These are phyloP conservation scores for Suillus lakei DNA, from an alignment of 768 basidiomycete species.

Conservation along the genomic window DNA sequence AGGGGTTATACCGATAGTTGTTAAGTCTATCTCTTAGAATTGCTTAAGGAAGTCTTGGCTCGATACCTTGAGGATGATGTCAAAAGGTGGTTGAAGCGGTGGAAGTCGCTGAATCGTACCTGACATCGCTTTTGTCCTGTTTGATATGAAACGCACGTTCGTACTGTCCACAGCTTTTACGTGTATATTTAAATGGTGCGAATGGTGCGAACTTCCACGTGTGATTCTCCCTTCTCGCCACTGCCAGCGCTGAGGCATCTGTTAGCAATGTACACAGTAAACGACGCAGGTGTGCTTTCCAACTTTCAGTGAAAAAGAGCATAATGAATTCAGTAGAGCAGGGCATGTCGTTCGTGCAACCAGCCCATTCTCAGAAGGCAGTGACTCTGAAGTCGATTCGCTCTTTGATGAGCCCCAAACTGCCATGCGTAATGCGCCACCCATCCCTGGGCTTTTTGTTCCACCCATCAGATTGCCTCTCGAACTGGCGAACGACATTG, in stretches of 20 bases:
- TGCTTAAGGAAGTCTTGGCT: not conserved
- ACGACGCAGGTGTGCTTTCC: not conserved
- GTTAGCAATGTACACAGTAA: constrained; percentile 18
- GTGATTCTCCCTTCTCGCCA: not conserved
- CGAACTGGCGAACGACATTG: constrained; percentile 54
- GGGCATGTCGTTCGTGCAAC: not conserved
- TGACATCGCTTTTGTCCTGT: not conserved
- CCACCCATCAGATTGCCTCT: constrained; percentile 54
- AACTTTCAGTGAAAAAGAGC: not conserved
- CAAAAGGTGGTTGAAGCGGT: not conserved
- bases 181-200: not conserved
- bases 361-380: not conserved
- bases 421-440: constrained; percentile 47
- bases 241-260: not conserved
- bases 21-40: constrained; percentile 15
- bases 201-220: not conserved
- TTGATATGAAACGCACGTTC: not conserved
- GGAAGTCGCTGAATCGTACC: not conserved
- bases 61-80: not conserved
- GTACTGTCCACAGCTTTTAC: not conserved
- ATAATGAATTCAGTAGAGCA: not conserved
- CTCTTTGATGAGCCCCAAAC: constrained; percentile 52
- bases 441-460: constrained; percentile 69
- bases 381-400: constrained; percentile 41
- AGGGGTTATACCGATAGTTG: constrained; percentile 33